phyloP scores from a whole-genome alignment of 2,329 filamentous ascomycete species.

The Diatrype stigma region DNA sequence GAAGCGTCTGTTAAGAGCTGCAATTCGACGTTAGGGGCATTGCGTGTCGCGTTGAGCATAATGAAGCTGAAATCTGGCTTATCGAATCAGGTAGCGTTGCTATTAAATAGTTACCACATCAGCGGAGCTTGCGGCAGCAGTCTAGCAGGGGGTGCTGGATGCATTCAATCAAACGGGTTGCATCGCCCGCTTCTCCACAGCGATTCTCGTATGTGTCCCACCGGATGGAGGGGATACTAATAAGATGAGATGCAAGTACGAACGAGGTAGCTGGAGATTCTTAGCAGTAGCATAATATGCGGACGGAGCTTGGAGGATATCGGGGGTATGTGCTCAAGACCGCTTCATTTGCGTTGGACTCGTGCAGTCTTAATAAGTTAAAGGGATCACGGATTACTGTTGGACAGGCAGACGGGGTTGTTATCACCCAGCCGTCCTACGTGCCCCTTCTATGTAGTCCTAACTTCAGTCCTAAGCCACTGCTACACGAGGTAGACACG shows the following conservation, averaged over 20 bases:
- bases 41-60: conserved; percentile 1
- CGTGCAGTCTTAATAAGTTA: too few species aligned
- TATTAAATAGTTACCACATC: background rate
- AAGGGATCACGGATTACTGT: too few species aligned
- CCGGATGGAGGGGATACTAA: background rate
- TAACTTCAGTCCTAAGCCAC: too few species aligned
- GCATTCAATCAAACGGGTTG: background rate
- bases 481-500: too few species aligned
- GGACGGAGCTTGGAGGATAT: too few species aligned
- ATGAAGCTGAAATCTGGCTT: background rate
- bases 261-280: too few species aligned
- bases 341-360: too few species aligned
- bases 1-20: background rate
- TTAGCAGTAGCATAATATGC: too few species aligned
- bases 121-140: background rate
- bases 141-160: background rate
- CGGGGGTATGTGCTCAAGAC: too few species aligned
- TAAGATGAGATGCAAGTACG: background rate
- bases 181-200: background rate
- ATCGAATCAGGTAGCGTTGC: background rate
- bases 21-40: background rate
- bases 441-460: too few species aligned
- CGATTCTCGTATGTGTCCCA: background rate
- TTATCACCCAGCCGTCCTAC: too few species aligned
- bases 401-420: too few species aligned